These are phyloP conservation scores for Porogramme epimiltina DNA, from an alignment of 1,284 basidiomycete species.

Conservation along the genomic window DNA sequence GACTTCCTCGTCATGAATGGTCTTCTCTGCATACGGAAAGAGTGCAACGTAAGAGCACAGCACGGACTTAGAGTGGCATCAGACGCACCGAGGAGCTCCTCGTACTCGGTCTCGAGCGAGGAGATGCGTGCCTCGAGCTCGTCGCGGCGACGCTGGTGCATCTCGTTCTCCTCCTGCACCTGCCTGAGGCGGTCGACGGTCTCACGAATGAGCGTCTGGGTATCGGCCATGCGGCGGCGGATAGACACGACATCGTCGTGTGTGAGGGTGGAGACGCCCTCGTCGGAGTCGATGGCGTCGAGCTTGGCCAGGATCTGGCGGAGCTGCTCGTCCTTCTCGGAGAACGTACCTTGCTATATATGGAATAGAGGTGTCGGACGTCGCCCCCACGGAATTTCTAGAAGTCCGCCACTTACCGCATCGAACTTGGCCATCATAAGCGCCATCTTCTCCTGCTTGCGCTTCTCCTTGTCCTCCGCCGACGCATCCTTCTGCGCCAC, in stretches of 20 bases:
- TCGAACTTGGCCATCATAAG: constrained; percentile 99
- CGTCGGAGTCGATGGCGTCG: constrained; percentile 70
- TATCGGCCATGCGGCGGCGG: constrained; percentile 87
- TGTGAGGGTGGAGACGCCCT: constrained; percentile 58
- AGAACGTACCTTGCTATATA: constrained; percentile 79
- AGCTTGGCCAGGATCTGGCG: constrained; percentile 83
- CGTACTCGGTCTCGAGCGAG: constrained; percentile 90
- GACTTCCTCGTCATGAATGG: constrained; percentile 81
- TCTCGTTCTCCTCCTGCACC: constrained; percentile 91
- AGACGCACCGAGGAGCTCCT: constrained; percentile 85
- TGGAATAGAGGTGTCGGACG: background rate
- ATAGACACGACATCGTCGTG: constrained; percentile 81
- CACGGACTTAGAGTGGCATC: background rate
- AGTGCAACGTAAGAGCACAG: constrained; percentile 5
- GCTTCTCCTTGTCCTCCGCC: constrained; percentile 96
- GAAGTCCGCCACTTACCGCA: constrained; percentile 55
- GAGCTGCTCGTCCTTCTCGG: constrained; percentile 92
- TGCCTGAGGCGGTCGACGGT: constrained; percentile 89
- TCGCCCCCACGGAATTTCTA: constrained; percentile 6
- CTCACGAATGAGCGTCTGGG: constrained; percentile 85
- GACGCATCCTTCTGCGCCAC: constrained; percentile 82
- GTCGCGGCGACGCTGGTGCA: constrained; percentile 80
- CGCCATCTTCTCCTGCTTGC: constrained; percentile 99
- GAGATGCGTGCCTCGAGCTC: constrained; percentile 87
- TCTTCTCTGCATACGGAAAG: constrained; percentile 63